These are phyloP conservation scores for apple (Malus domestica) DNA, from an alignment of 306 rosid genomes.

Conservation along the genomic window DNA sequence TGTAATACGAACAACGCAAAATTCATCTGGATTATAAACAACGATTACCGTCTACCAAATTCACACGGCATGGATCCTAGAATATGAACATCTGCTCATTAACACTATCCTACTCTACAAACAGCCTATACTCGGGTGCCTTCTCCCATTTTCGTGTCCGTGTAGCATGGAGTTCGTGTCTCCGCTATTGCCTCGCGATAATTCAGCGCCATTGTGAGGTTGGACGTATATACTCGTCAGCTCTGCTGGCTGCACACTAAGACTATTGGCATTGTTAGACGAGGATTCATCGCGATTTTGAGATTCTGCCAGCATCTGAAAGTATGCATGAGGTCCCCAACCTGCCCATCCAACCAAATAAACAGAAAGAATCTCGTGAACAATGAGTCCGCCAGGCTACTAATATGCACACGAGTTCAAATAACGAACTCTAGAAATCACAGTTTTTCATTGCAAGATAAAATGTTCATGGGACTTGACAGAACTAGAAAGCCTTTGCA, in stretches of 20 bases:
- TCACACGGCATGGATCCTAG: constrained; percentile 18
- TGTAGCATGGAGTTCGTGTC: constrained; percentile 47
- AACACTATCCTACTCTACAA: constrained; percentile 21
- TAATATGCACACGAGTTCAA: neutral
- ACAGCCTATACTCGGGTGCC: constrained; percentile 17
- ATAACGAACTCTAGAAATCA: neutral
- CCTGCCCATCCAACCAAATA: constrained; percentile 34
- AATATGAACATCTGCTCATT: constrained; percentile 29
- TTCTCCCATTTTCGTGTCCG: constrained; percentile 40
- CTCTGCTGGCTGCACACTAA: constrained; percentile 30
- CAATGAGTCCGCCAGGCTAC: no score
- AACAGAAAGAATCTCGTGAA: neutral
- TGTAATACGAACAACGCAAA: no score
- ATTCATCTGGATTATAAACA: neutral
- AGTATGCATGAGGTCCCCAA: constrained; percentile 89
- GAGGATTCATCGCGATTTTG: constrained; percentile 25
- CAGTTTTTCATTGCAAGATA: neutral
- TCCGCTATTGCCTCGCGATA: constrained; percentile 21
- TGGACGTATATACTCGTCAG: constrained; percentile 37
- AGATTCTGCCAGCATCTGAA: constrained; percentile 63
- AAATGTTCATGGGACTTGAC: neutral
- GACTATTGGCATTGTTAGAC: constrained; percentile 19
- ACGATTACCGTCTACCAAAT: neutral
- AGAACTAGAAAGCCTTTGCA: neutral
- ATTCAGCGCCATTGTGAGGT: constrained; percentile 21